Evolutionary conservation across 2,329 filamentous ascomycete genomes (phyloP), one percentile per base, ranked within the genome.

Genomic region (Fusarium phyllophilum): DNA sequence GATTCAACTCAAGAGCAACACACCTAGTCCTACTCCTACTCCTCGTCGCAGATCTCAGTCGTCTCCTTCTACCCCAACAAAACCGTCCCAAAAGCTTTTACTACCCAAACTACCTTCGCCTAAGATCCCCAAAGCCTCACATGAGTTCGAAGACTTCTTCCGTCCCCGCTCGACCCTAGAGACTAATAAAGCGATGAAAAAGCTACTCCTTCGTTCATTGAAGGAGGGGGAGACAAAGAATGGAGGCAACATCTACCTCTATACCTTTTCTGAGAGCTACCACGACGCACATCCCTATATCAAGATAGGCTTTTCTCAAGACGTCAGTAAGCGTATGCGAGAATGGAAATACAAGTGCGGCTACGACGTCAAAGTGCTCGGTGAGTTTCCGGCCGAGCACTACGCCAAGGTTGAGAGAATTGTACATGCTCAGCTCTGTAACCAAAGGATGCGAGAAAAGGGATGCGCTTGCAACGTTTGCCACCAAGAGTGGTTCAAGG

Each of bases 401-500:
- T 75, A 79, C 57, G 62, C 55, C 57, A 76, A 79, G 59, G 75
- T 81, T 41, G 81, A 81, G 54, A 68, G 49, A 20, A 73, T 82
- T 22, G 78, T 80, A 5, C 81, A 82, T 57, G 64, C 58, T 20
- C 77, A 79, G 41, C 74, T 82, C 10, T 24, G 39, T 26, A 79
- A 79, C 48, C 42, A 72, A n/a, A 73, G 79, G 3, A 72, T 74
- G 62, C 62, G 71, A 20, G 80, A 82, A 33, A 54, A 18, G 10
- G 51, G 55, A 17, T 82, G 81, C 24, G 60, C 52, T 15, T 82
- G 81, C 46, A 44, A 58, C 6, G 12, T 33, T 7, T 24, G 51
- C 17, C 81, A 81, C 24, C 20, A 60, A 0, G 80, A 82, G 63
- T 82, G 80, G 78, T 82, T 82, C 60, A 63, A 73, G 22, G 72